phyloP scores from a whole-genome alignment of 1,284 basidiomycete species.

The Fistulinella cinereoalba region DNA sequence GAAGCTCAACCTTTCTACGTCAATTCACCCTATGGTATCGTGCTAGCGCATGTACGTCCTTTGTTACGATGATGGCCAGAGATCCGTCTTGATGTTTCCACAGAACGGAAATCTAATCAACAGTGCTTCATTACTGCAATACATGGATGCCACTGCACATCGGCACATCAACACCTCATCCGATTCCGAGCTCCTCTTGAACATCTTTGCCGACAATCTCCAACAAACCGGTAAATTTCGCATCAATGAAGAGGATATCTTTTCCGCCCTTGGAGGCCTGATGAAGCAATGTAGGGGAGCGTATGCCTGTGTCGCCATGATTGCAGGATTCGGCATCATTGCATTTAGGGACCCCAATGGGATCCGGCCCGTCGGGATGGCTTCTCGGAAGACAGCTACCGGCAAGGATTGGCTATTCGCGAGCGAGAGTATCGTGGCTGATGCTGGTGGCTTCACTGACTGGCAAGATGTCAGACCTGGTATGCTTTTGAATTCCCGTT shows the following conservation, averaged over 20 bases:
- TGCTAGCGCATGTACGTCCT: conserved; percentile 86
- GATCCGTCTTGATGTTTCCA: conserved; percentile 4
- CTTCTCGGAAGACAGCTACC: conserved; percentile 51
- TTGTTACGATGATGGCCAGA: background rate
- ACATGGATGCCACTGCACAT: conserved; percentile 96
- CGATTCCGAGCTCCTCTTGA: conserved; percentile 95
- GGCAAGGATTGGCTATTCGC: conserved; percentile 89
- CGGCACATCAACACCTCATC: conserved; percentile 99
- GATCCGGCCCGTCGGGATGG: conserved; percentile 90
- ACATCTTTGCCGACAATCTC: conserved; percentile 96
- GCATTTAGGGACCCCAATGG: conserved; percentile 99
- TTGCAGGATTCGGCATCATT: conserved; percentile 98
- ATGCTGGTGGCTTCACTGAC: conserved; percentile 85
- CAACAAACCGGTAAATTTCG: conserved; percentile 99
- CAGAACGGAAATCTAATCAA: conserved; percentile 99
- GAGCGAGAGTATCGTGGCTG: conserved; percentile 95
- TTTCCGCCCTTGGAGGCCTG: conserved; percentile 87
- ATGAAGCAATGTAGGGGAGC: conserved; percentile 90
- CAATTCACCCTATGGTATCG: conserved; percentile 98
- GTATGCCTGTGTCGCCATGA: conserved; percentile 97
- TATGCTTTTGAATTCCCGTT: conserved; percentile 29
- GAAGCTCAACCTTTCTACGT: conserved; percentile 99
- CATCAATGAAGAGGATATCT: conserved; percentile 99
- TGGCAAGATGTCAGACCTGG: conserved; percentile 96
- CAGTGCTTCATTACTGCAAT: conserved; percentile 80